Conservation (phyloP, 2,329 filamentous ascomycete species). For the Ascochyta lentis region DNA sequence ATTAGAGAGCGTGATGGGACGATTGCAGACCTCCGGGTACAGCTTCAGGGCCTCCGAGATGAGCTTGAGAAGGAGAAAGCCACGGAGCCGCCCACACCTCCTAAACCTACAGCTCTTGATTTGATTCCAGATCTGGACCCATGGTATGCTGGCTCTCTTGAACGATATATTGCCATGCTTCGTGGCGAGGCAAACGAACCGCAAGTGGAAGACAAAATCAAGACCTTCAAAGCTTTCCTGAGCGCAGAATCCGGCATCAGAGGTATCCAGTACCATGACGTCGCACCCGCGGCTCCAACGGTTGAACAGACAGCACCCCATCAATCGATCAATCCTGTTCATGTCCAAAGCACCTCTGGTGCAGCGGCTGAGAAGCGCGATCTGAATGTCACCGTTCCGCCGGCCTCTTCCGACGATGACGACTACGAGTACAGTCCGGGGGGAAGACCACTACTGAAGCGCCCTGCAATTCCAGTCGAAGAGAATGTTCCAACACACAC, state of each 20-base stretch:
- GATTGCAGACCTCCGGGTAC: constrained; percentile 29
- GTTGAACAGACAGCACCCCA: constrained; percentile 6
- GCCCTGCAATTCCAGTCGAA: constrained; percentile 7
- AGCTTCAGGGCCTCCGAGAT: constrained; percentile 32
- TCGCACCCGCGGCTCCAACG: constrained; percentile 26
- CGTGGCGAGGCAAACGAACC: constrained; percentile 55
- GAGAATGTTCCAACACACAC: constrained; percentile 23
- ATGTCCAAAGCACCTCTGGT: constrained; percentile 11
- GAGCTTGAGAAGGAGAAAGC: constrained; percentile 38
- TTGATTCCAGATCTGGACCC: constrained; percentile 62
- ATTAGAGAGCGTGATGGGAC: constrained; percentile 37
- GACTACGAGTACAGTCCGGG: constrained; percentile 59
- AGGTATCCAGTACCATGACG: constrained; percentile 54
- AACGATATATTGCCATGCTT: constrained; percentile 62
- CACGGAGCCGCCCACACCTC: constrained; percentile 29
- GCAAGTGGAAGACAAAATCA: constrained; percentile 60
- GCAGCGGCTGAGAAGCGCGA: constrained; percentile 18
- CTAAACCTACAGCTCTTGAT: constrained; percentile 38
- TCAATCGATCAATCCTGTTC: constrained; percentile 1
- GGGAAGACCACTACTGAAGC: constrained; percentile 56
- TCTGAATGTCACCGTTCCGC: constrained; percentile 25
- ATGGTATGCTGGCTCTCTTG: constrained; percentile 63
- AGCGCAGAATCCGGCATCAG: constrained; percentile 41
- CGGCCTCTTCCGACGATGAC: constrained; percentile 19
- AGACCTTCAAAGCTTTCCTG: constrained; percentile 60